Evolutionary conservation across 257 asterid genomes (phyloP).

Genomic region (Lavandula angustifolia): DNA sequence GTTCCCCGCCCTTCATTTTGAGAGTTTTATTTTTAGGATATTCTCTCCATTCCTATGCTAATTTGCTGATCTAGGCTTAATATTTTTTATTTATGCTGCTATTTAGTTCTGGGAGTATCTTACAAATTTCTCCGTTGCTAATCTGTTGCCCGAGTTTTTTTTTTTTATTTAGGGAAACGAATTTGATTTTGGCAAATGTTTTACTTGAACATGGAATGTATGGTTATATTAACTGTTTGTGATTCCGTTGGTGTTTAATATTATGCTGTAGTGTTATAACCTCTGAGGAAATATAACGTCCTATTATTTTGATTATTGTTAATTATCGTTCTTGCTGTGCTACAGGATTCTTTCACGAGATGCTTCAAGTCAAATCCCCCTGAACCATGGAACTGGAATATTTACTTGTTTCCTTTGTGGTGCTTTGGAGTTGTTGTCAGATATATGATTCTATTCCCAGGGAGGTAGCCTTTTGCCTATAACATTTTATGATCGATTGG

Average conservation of each 20-base stretch:
- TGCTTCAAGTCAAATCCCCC: conserved; percentile 98
- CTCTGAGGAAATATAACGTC: not conserved
- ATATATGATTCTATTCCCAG: conserved; percentile 86
- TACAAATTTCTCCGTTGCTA: not conserved
- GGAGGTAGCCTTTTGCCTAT: conserved; percentile 47
- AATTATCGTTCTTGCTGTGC: conserved; percentile 23
- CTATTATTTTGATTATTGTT: not conserved
- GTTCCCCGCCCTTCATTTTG: conserved; percentile 17
- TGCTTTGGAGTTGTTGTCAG: conserved; percentile 89
- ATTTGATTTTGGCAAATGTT: too few relatives aligned
- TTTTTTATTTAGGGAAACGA: not conserved
- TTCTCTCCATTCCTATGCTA: not conserved
- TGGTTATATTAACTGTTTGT: not conserved
- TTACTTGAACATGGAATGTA: too few relatives aligned
- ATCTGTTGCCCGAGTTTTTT: conserved; percentile 22
- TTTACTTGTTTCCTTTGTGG: conserved; percentile 94
- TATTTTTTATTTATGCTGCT: not conserved
- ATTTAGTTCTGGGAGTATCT: not conserved
- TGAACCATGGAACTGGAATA: conserved; percentile 97
- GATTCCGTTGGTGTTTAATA: not conserved
- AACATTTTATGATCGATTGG: too few relatives aligned
- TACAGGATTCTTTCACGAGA: conserved; percentile 92
- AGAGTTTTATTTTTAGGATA: not conserved
- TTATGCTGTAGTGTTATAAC: conserved; percentile 7
- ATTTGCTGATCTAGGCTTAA: conserved; percentile 25